Conservation (phyloP, 345 rosid species). For the Arabidopsis suecica region DNA sequence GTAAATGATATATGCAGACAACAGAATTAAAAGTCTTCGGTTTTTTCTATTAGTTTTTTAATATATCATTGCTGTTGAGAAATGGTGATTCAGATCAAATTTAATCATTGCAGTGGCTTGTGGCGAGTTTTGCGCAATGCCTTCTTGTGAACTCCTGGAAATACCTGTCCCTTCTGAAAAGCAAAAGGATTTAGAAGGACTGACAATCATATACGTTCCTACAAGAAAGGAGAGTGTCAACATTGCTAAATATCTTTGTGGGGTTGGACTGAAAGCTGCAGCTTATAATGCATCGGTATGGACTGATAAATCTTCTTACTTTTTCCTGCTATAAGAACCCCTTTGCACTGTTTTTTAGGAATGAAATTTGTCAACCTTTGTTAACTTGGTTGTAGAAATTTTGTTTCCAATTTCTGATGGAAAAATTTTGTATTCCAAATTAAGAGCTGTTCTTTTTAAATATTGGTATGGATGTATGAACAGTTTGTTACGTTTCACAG, state of each 20-base stretch:
- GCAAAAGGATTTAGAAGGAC: slow-evolving; percentile 66
- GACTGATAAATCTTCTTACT: background rate
- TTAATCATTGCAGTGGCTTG: slow-evolving; percentile 61
- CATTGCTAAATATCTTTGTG: slow-evolving; percentile 69
- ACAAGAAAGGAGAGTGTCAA: slow-evolving; percentile 81
- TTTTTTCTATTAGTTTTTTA: background rate
- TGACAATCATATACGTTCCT: slow-evolving; percentile 86
- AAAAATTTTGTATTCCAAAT: background rate
- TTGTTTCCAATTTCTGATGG: background rate
- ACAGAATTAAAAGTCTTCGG: background rate
- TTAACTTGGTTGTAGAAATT: background rate
- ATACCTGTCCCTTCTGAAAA: slow-evolving; percentile 33
- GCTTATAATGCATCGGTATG: slow-evolving; percentile 87
- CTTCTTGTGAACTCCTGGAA: slow-evolving; percentile 47
- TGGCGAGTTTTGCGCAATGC: slow-evolving; percentile 67
- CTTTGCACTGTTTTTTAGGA: background rate
- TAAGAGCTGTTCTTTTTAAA: background rate
- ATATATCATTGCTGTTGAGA: slow-evolving; percentile 3
- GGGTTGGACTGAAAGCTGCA: slow-evolving; percentile 79
- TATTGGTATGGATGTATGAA: slow-evolving; percentile 14
- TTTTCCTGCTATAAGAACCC: background rate
- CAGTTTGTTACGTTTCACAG: slow-evolving; percentile 49
- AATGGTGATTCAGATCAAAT: slow-evolving; percentile 1
- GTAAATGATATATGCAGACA: slow-evolving; percentile 15
- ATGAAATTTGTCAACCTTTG: slow-evolving; percentile 9